Evolutionary conservation across 306 rosid species (phyloP), one percentile per base, ranked within the genome.

Genomic region (Notholithocarpus densiflorus): DNA sequence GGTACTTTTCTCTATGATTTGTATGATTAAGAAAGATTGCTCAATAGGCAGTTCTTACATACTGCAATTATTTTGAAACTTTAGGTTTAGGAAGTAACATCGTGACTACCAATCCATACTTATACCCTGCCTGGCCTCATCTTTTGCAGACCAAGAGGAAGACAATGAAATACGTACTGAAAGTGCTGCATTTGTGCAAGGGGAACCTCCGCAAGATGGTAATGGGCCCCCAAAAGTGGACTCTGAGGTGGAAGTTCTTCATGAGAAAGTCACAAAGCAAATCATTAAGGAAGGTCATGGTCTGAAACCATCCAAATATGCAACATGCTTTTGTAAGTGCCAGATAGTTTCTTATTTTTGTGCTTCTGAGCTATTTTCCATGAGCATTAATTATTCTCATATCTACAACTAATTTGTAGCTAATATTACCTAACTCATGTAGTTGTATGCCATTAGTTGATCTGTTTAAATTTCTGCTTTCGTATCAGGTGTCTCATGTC

Each of bases 241-340:
- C 79, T 92, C 97, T 4, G 88, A 87, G 74, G 90, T 82, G 84
- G 94, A 88, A 72, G 76, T 86, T 68, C 96, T 92, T 84, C 97
- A 89, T 5, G 97, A 92, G 78, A 92, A 90, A 83, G 98, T 95
- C 66, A 81, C 88, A 5, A 92, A 95, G 77, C 98, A 92, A 86
- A 82, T 91, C 13, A 88, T 92, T 23, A 90, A 92, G 90, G 97
- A 92, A 84, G 98, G 96, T 37, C 92, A 89, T 84, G 98, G 95
- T 59, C 87, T 83, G 75, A 89, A 80, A 73, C 98, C 98, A 48
- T 82, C 98, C 72, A 95, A 92, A 78, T 95, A 92, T 84, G 89
- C 98, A 64, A 95, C 98, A 26, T 95, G 98, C 87, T 95, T 95
- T 78, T 84, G 97, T 92, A 84, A 87, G 98, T 90, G 66, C 68